A percentile compares a stretch with the other conserved stretches of the same genome.
Evolutionary conservation across 2,329 filamentous ascomycete genomes (phyloP).

Genomic region (Claviceps monticola): DNA sequence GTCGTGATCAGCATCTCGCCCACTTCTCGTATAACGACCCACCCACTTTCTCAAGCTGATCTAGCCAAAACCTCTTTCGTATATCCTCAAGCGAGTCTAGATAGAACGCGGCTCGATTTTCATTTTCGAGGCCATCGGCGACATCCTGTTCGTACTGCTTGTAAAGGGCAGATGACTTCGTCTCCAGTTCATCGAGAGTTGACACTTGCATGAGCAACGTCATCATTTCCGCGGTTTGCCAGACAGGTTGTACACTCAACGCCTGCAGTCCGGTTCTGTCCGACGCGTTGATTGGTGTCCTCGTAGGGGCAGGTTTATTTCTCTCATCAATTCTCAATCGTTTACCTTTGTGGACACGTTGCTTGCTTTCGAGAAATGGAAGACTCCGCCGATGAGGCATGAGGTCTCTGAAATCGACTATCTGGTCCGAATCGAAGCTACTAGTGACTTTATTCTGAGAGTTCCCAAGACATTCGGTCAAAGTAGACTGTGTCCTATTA

Average conservation of each 20-base stretch:
- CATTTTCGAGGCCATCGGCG: slow-evolving; percentile 9
- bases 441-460: neutral
- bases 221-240: neutral
- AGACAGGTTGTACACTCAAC: neutral
- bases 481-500: neutral
- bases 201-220: slow-evolving; percentile 14
- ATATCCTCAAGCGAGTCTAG: slow-evolving; percentile 13
- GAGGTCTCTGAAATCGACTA: slow-evolving; percentile 12
- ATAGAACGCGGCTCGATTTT: slow-evolving; percentile 17
- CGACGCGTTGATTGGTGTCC: neutral
- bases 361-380: slow-evolving; percentile 11
- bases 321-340: neutral
- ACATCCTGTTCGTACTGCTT: slow-evolving; percentile 21
- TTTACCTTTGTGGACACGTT: neutral
- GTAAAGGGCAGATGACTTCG: slow-evolving; percentile 14
- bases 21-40: neutral
- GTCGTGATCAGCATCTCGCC: neutral
- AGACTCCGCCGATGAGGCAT: slow-evolving; percentile 19
- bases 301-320: neutral
- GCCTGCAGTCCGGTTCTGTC: neutral
- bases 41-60: slow-evolving; percentile 7
- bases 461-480: neutral
- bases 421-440: neutral
- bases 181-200: slow-evolving; percentile 13
- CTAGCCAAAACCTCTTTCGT: slow-evolving; percentile 19